phyloP scores from a whole-genome alignment of 164 flowering plant species.

The Aristolochia contorta region DNA sequence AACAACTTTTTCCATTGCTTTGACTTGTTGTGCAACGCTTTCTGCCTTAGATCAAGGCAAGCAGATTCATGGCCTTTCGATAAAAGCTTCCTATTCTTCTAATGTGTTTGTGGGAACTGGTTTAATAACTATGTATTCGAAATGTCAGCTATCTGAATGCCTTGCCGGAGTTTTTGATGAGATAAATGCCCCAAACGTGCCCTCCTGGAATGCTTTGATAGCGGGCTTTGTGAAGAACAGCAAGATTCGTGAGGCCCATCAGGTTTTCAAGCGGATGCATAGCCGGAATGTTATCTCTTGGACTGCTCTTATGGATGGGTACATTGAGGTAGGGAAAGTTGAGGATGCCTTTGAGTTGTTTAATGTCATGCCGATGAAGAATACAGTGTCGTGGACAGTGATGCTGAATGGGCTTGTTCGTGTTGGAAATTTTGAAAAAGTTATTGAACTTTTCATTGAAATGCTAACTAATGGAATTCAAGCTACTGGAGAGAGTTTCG shows the following conservation, averaged over 20 bases:
- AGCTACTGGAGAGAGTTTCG: neutral
- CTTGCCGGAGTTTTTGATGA: neutral
- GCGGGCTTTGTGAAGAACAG: too few species aligned
- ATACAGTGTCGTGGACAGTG: too few species aligned
- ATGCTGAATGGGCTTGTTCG: too few species aligned
- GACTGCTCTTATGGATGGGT: constrained; percentile 5
- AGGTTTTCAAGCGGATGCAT: too few species aligned
- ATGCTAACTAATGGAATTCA: neutral
- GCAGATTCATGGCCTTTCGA: constrained; percentile 5
- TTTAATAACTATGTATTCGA: constrained; percentile 5
- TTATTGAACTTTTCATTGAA: neutral
- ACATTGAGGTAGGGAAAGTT: constrained; percentile 4
- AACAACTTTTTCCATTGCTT: constrained; percentile 5
- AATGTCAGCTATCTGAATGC: neutral
- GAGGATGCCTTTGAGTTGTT: constrained; percentile 5
- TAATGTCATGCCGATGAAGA: neutral
- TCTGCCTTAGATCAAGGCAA: constrained; percentile 4
- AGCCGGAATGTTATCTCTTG: constrained; percentile 4
- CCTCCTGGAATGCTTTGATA: too few species aligned
- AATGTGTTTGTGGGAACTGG: constrained; percentile 7
- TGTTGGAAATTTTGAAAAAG: too few species aligned
- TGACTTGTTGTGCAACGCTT: constrained; percentile 1
- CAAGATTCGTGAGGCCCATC: too few species aligned
- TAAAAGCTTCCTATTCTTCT: neutral
- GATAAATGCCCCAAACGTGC: too few species aligned